A percentile compares a stretch with the other conserved stretches of the same genome.
Evolutionary conservation across 768 basidiomycete genomes (phyloP).

Genomic region (Termitomyces sp.): DNA sequence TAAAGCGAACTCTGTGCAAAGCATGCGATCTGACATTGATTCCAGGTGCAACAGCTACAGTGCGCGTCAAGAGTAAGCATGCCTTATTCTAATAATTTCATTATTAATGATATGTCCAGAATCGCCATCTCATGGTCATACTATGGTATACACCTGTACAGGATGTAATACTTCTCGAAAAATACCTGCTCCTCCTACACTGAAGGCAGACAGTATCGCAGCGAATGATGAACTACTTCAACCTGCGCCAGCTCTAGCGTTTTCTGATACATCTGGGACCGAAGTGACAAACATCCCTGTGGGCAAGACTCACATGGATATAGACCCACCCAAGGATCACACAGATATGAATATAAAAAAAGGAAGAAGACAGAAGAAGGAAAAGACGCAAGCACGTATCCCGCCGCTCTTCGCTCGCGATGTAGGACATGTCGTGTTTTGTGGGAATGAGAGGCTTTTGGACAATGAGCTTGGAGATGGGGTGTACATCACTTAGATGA

Average conservation of each 20-base stretch:
- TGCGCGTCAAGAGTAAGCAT: slow-evolving; percentile 58
- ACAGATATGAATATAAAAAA: background rate
- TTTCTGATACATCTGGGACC: background rate
- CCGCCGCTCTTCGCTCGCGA: slow-evolving; percentile 63
- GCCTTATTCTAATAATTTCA: background rate
- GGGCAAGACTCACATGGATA: background rate
- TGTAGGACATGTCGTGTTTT: slow-evolving; percentile 63
- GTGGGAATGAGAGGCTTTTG: slow-evolving; percentile 52
- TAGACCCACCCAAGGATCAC: background rate
- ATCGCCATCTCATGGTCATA: slow-evolving; percentile 45
- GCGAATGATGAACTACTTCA: background rate
- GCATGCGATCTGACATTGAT: slow-evolving; percentile 61
- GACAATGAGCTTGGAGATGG: slow-evolving; percentile 20
- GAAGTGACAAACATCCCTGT: background rate
- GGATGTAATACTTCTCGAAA: slow-evolving; percentile 55
- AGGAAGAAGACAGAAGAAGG: slow-evolving; percentile 13
- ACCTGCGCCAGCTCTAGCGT: background rate
- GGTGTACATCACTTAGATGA: slow-evolving; percentile 22
- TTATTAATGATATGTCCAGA: slow-evolving; percentile 18
- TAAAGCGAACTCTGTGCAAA: slow-evolving; percentile 82
- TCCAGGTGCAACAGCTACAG: slow-evolving; percentile 61
- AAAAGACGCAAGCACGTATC: slow-evolving; percentile 27
- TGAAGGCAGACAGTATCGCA: slow-evolving; percentile 2
- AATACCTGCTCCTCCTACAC: slow-evolving; percentile 62
- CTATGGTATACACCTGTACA: slow-evolving; percentile 55